phyloP scores from a whole-genome alignment of 2,329 filamentous ascomycete genomes.

The Myriosclerotinia duriaeana region DNA sequence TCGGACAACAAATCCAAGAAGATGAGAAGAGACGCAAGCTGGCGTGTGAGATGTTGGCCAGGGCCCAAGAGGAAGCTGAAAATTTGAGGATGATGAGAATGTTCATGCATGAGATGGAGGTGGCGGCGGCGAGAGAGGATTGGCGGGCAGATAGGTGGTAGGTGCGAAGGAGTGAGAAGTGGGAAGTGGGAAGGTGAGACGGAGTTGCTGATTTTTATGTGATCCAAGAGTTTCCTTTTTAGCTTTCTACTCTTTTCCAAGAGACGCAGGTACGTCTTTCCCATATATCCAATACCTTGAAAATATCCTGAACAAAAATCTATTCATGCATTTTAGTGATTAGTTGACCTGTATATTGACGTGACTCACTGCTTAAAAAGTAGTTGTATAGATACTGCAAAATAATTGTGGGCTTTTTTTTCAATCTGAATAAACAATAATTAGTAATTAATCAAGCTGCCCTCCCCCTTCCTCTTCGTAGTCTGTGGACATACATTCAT shows the following conservation, averaged over 20 bases:
- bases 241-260: neutral
- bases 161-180: neutral
- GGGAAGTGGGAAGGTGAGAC: neutral
- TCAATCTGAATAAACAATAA: neutral
- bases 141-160: neutral
- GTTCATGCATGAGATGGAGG: neutral
- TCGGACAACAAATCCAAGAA: neutral
- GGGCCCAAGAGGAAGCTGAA: neutral
- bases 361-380: neutral
- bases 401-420: rapidly evolving
- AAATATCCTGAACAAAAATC: neutral
- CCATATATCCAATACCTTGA: neutral
- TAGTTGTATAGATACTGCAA: neutral
- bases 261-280: neutral
- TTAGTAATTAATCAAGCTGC: neutral
- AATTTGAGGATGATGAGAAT: neutral
- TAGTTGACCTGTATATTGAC: neutral
- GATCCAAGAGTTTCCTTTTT: neutral
- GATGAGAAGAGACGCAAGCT: too few relatives aligned
- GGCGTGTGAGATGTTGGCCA: too few relatives aligned
- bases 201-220: neutral
- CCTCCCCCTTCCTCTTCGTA: neutral
- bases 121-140: neutral
- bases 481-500: neutral
- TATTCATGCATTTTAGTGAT: neutral